Conservation (phyloP, 2,329 filamentous ascomycete genomes). For the Fusarium sp. region DNA sequence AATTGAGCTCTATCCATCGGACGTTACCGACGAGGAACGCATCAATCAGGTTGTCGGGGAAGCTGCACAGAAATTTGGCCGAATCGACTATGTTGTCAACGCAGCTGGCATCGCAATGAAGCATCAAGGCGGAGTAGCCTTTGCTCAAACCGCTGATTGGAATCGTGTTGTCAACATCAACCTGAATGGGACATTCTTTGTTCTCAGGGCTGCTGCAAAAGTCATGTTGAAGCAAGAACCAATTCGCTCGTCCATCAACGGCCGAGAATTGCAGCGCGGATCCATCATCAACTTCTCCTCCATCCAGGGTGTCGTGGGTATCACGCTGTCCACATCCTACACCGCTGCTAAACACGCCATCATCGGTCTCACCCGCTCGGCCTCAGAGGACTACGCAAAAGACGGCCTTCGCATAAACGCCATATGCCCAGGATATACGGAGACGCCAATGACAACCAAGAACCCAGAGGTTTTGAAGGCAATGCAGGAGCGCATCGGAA, state of each 20-base stretch:
- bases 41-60: slow-evolving; percentile 45
- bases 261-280: slow-evolving; percentile 29
- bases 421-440: slow-evolving; percentile 51
- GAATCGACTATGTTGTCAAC: slow-evolving; percentile 59
- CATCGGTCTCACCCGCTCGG: slow-evolving; percentile 48
- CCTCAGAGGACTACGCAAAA: slow-evolving; percentile 58
- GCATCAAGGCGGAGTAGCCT: slow-evolving; percentile 54
- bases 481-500: slow-evolving; percentile 42
- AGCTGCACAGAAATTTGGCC: slow-evolving; percentile 50
- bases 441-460: slow-evolving; percentile 50
- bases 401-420: slow-evolving; percentile 57
- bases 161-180: slow-evolving; percentile 58
- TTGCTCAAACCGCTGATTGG: slow-evolving; percentile 55
- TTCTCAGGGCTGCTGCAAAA: slow-evolving; percentile 55
- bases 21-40: slow-evolving; percentile 51
- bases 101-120: slow-evolving; percentile 57
- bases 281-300: slow-evolving; percentile 42
- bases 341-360: slow-evolving; percentile 38
- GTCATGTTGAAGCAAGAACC: slow-evolving; percentile 61
- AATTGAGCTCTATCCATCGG: slow-evolving; percentile 24
- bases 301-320: slow-evolving; percentile 37
- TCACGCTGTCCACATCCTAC: slow-evolving; percentile 37
- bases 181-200: slow-evolving; percentile 58
- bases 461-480: slow-evolving; percentile 47
- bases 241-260: slow-evolving; percentile 54